phyloP scores from a whole-genome alignment of 805 yeast genomes.

The Saturnispora sanitii region DNA sequence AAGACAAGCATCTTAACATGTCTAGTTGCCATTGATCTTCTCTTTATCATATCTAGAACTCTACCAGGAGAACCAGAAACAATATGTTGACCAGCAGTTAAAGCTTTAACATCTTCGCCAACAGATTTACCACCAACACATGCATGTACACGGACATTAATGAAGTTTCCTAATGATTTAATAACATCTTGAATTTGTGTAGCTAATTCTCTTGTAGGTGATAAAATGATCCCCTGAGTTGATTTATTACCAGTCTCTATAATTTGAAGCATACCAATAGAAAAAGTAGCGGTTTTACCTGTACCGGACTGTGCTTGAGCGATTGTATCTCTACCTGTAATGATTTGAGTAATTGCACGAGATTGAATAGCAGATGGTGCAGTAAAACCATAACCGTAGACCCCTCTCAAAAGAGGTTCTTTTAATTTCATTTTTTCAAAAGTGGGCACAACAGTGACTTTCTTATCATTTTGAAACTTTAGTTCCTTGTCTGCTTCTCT shows the following conservation, averaged over 20 bases:
- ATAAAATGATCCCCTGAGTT: constrained; percentile 81
- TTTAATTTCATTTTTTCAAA: constrained; percentile 74
- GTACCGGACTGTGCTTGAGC: constrained; percentile 99
- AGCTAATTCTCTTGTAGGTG: constrained; percentile 96
- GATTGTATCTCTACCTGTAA: constrained; percentile 87
- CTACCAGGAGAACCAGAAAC: constrained; percentile 98
- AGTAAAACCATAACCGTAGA: constrained; percentile 89
- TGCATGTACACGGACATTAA: constrained; percentile 81
- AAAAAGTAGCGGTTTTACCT: constrained; percentile 97
- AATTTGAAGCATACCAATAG: constrained; percentile 85
- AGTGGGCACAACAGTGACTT: constrained; percentile 43
- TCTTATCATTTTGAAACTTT: constrained; percentile 40
- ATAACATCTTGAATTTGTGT: constrained; percentile 86
- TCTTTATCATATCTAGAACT: constrained; percentile 80
- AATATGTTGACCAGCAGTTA: constrained; percentile 73
- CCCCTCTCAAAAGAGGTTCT: constrained; percentile 63
- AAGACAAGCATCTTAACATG: constrained; percentile 78
- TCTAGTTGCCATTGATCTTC: constrained; percentile 66
- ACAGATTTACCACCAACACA: constrained; percentile 90
- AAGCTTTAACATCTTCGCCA: constrained; percentile 67
- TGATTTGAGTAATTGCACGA: constrained; percentile 92
- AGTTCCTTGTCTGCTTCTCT: constrained; percentile 49
- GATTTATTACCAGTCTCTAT: constrained; percentile 63
- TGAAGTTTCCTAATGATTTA: constrained; percentile 73
- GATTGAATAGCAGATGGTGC: constrained; percentile 96